Evolutionary conservation across 1,139 yeast genomes (phyloP), one percentile per base, ranked within the genome.

Genomic region (Geotrichum reessii): DNA sequence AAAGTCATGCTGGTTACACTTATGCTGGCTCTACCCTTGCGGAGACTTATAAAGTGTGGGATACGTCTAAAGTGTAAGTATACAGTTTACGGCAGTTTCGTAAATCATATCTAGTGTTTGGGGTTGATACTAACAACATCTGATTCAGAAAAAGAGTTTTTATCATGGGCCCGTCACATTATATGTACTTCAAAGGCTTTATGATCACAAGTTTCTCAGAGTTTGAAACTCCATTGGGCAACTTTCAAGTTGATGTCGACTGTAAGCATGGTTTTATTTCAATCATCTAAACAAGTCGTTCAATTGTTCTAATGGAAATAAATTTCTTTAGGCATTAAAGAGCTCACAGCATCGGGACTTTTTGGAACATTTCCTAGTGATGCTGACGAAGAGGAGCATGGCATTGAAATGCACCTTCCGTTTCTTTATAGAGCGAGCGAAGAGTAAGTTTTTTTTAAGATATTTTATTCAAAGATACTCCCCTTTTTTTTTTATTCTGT

Each of bases 401-500:
- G 95, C 54, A 83, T 93, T 69, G 99, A 95, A 69, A 87, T 95
- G 96, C 99, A 93, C 72, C 81, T 87, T 68, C 97, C 98, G 0
- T 86, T 82, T 63, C 74, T 90, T 6, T 78, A 82, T 65, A 75
- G 78, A 62, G 74, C 79, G 60, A 75, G 84, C 12, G 56, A 60
- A 52, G 37, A 50, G 60, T 57, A 63, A 9, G 55, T 31, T 33
- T 28, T 37, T 17, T 11, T n/a, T n/a, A n/a, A n/a, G n/a, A 12
- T n/a, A 28, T 47, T 42, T 27, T 14, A 37, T n/a, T n/a, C n/a
- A 12, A 9, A 27, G 2, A 19, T 37, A 14, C 14, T 27, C 12
- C 14, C n/a, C 12, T 17, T 12, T 17, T 14, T 22, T 4, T 19
- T 31, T 31, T 7, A 19, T 47, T 37, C 8, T 19, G 40, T n/a